A percentile compares a stretch with the other conserved stretches of the same genome.
Evolutionary conservation across 208 protist genomes (phyloP).

Genomic region (Crithidia thermophila): DNA sequence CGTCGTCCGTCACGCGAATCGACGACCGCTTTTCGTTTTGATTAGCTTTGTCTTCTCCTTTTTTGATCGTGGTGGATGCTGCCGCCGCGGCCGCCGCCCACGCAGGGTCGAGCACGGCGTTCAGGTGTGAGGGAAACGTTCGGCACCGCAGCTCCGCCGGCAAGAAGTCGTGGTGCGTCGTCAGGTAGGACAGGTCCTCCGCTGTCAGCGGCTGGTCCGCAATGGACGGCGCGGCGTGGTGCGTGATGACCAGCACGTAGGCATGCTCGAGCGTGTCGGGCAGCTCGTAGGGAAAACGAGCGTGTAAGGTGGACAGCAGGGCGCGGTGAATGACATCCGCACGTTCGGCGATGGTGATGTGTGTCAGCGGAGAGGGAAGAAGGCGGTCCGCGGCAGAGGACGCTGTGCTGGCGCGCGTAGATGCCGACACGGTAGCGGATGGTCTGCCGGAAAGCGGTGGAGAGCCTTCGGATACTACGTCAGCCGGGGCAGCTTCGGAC

Average conservation of each 20-base stretch:
- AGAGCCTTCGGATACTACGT: too few relatives aligned
- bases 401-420: slow-evolving; percentile 1
- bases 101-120: slow-evolving; percentile 36
- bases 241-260: slow-evolving; percentile 68
- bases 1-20: slow-evolving; percentile 24
- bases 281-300: slow-evolving; percentile 71
- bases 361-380: background rate
- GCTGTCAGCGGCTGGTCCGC: slow-evolving; percentile 30
- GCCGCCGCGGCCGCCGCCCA: background rate
- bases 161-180: slow-evolving; percentile 41
- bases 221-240: slow-evolving; percentile 43
- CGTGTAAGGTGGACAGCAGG: slow-evolving; percentile 46
- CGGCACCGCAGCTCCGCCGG: slow-evolving; percentile 48
- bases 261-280: slow-evolving; percentile 64
- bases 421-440: slow-evolving; percentile 4
- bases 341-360: slow-evolving; percentile 46
- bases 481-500: too few relatives aligned
- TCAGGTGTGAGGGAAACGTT: slow-evolving; percentile 70
- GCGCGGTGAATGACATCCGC: slow-evolving; percentile 61
- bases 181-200: slow-evolving; percentile 43
- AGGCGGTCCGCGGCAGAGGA: background rate
- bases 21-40: too few relatives aligned
- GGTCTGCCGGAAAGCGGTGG: background rate
- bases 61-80: background rate
- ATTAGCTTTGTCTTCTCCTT: background rate